Conservation (phyloP, 768 basidiomycete genomes). For the Trametes meyenii region DNA sequence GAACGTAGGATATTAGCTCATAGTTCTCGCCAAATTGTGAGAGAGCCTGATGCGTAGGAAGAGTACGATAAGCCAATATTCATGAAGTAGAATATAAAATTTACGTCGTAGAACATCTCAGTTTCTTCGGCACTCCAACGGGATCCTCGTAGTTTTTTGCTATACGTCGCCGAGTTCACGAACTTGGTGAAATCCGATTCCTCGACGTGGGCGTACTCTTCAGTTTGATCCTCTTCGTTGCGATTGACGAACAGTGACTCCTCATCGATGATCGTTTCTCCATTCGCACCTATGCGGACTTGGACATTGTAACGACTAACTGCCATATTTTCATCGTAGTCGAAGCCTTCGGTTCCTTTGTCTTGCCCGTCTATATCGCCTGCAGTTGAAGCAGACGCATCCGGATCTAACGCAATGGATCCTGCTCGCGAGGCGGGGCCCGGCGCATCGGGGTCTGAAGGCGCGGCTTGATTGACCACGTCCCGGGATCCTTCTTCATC, state of each 20-base stretch:
- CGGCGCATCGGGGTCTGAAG: not conserved
- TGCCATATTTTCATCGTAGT: conserved; percentile 65
- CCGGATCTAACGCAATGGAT: not conserved
- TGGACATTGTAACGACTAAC: conserved; percentile 82
- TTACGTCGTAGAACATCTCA: conserved; percentile 81
- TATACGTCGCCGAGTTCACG: conserved; percentile 81
- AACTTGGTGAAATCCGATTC: conserved; percentile 86
- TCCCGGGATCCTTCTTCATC: conserved; percentile 30
- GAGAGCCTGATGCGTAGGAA: conserved; percentile 59
- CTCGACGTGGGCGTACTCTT: conserved; percentile 74
- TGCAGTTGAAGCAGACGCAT: not conserved
- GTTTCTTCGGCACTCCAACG: conserved; percentile 93
- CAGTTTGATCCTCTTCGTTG: conserved; percentile 64
- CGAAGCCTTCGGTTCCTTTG: conserved; percentile 62
- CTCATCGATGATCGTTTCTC: conserved; percentile 86
- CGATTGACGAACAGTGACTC: conserved; percentile 82
- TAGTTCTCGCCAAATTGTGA: conserved; percentile 92
- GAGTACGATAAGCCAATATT: not conserved
- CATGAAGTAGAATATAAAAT: not conserved
- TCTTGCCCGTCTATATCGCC: conserved; percentile 36
- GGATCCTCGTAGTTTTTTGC: conserved; percentile 77
- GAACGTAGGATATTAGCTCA: conserved; percentile 83
- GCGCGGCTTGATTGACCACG: not conserved
- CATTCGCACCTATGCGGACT: conserved; percentile 84
- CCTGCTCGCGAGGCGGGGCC: conserved; percentile 1